Evolutionary conservation across 2,329 filamentous ascomycete genomes (phyloP).

Genomic region (Colletotrichum sp.): DNA sequence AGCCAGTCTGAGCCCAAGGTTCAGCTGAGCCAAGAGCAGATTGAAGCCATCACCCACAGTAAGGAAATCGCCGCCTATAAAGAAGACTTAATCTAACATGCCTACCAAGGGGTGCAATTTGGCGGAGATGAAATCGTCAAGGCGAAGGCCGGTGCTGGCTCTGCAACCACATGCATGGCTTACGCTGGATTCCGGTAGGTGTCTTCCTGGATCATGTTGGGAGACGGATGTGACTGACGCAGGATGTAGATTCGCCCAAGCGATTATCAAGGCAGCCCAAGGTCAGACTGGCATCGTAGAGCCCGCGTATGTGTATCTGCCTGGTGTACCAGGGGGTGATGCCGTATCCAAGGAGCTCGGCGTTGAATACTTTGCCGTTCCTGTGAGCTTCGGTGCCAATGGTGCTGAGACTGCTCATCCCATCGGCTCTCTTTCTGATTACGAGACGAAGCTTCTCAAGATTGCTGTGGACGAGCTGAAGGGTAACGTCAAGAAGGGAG

Average conservation of each 20-base stretch:
- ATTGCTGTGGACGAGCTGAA: not conserved
- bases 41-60: slow-evolving; percentile 64
- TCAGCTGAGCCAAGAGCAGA: slow-evolving; percentile 58
- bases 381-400: not conserved
- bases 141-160: slow-evolving; percentile 84
- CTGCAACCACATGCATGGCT: slow-evolving; percentile 86
- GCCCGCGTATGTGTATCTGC: slow-evolving; percentile 61
- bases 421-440: not conserved
- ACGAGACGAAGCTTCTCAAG: not conserved
- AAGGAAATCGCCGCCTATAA: not conserved
- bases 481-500: not conserved
- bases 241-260: slow-evolving; percentile 56
- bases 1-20: slow-evolving; percentile 70
- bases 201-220: not conserved
- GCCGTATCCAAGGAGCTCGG: slow-evolving; percentile 59
- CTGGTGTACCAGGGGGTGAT: slow-evolving; percentile 77
- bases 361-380: slow-evolving; percentile 53
- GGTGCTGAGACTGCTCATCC: not conserved
- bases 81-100: not conserved
- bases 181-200: slow-evolving; percentile 54
- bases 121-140: slow-evolving; percentile 85
- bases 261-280: slow-evolving; percentile 73
- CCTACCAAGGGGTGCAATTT: slow-evolving; percentile 67
- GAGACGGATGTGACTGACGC: not conserved
- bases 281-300: slow-evolving; percentile 76